These are phyloP conservation scores for Yarrowia keelungensis DNA, from an alignment of 805 yeast species.

Conservation along the genomic window DNA sequence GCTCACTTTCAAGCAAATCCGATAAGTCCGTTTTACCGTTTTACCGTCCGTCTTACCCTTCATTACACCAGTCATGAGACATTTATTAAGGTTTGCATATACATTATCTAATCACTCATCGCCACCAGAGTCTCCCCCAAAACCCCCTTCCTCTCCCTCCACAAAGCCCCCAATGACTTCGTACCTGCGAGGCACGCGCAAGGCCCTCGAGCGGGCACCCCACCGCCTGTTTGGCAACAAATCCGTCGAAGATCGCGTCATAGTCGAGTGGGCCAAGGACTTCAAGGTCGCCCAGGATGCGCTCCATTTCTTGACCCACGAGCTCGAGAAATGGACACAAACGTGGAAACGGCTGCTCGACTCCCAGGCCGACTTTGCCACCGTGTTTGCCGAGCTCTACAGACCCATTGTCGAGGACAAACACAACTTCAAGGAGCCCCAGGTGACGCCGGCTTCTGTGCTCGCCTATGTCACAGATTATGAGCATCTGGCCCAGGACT, in stretches of 20 bases:
- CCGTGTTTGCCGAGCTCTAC: constrained; percentile 43
- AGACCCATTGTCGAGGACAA: constrained; percentile 47
- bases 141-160: background rate
- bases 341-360: constrained; percentile 45
- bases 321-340: constrained; percentile 43
- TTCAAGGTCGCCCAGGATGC: constrained; percentile 49
- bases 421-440: constrained; percentile 33
- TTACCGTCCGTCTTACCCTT: background rate
- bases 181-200: constrained; percentile 47
- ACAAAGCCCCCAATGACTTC: constrained; percentile 8
- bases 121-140: constrained; percentile 9
- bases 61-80: constrained; percentile 18
- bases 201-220: constrained; percentile 51
- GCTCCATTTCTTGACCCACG: constrained; percentile 44
- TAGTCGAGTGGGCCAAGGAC: constrained; percentile 50
- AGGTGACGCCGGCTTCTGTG: constrained; percentile 20
- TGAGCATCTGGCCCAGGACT: constrained; percentile 23
- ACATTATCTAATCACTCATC: constrained; percentile 36
- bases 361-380: constrained; percentile 43
- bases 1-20: too few species aligned
- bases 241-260: constrained; percentile 48
- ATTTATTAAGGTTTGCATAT: constrained; percentile 29
- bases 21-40: too few species aligned
- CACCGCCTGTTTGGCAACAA: constrained; percentile 50
- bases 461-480: constrained; percentile 20